Base-by-base conservation (phyloP, 1,284 basidiomycete genomes). In the Puccinia hordei region DNA sequence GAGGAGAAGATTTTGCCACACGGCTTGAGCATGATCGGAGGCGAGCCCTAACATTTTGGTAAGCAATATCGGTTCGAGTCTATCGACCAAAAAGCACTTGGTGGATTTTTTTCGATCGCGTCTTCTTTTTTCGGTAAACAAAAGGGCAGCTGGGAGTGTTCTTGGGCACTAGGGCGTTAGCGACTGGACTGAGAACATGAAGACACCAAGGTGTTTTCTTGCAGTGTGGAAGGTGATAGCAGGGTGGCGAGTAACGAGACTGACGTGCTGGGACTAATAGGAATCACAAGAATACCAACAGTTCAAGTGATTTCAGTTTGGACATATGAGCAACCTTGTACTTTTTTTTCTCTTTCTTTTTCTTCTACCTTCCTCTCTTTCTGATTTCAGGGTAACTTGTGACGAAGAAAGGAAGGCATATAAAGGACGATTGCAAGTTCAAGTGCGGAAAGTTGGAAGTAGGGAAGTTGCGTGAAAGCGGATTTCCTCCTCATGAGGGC, bases 1-100 rank as follows among this genome's bases (percentile, higher is more conserved):
- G 19, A 81, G 38, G 38, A 81, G 59, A 22, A 74, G 27, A 51
- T 81, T 81, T 59, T 81, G 79, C 79, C 79, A 81, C 41, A 74
- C 51, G 63, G 61, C 69, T 72, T 81, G 79, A 44, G 72, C 79
- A 35, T 73, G 59, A 63, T 80, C 78, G 41, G 78, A 80, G 13
- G 68, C 78, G 57, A 65, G 41, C 22, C 33, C 44, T 38, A 73
- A 27, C 78, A 65, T 80, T 59, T 73, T 35, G n/a, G 5, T 53
- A n/a, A 8, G 27, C 49, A 15, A 44, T 46, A 33, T 71, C 68
- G 46, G 46, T 33, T 51, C 2, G 19, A 69, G 44, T 30, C 68
- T 33, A 33, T 51, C 44, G 3, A 69, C 68, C 68, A 69, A 51
- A 22, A 33, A 24, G 24, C n/a, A n/a, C 24, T 27, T 57, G 1